These are phyloP conservation scores for Rutidosis leptorrhynchoides DNA, from an alignment of 129 eudicot genomes.

Conservation along the genomic window DNA sequence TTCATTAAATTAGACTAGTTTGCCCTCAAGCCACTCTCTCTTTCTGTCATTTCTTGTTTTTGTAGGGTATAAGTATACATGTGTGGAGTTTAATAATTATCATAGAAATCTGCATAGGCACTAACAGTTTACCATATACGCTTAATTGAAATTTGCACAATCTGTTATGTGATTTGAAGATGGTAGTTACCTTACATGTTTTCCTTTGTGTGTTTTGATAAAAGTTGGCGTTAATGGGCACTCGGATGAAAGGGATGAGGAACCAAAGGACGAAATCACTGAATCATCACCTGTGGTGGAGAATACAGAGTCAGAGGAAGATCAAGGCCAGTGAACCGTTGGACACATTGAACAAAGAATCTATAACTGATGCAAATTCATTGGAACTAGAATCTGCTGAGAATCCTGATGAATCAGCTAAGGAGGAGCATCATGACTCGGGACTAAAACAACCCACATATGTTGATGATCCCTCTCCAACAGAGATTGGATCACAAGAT, in stretches of 20 bases:
- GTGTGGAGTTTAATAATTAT: background rate
- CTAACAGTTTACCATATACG: too few species aligned
- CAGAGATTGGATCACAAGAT: conserved; percentile 35
- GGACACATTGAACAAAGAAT: conserved; percentile 26
- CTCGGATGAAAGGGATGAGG: conserved; percentile 39
- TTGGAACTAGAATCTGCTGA: conserved; percentile 28
- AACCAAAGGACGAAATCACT: conserved; percentile 30
- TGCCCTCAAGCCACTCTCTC: background rate
- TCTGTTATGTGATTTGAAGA: background rate
- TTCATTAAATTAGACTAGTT: background rate
- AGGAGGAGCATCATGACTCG: conserved; percentile 33
- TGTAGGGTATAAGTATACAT: background rate
- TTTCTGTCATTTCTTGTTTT: background rate
- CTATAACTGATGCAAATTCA: conserved; percentile 26
- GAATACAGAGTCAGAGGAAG: conserved; percentile 24
- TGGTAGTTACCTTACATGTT: background rate
- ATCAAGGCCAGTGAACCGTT: conserved; percentile 30
- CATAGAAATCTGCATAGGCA: background rate
- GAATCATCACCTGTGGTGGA: conserved; percentile 26
- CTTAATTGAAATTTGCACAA: too few species aligned
- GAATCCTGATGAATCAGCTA: conserved; percentile 32
- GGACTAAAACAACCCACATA: conserved; percentile 26
- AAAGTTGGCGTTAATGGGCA: conserved; percentile 49
- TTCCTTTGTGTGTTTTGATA: background rate
- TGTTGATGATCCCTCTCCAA: conserved; percentile 20